Conservation (phyloP, 257 asterid species). For the Nicotiana sylvestris region DNA sequence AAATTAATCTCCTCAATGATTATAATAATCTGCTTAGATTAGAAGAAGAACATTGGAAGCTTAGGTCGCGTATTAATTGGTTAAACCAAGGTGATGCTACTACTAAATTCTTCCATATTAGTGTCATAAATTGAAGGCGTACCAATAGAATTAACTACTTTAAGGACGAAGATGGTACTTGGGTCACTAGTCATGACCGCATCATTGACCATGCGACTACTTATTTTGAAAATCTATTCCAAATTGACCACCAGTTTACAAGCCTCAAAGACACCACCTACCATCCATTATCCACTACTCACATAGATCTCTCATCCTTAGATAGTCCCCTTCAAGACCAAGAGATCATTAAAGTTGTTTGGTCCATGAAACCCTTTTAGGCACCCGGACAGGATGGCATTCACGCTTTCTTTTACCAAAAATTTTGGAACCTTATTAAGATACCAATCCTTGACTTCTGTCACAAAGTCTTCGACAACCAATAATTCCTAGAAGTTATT, state of each 20-base stretch:
- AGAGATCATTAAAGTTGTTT: fast-evolving
- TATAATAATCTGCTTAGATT: too few species aligned
- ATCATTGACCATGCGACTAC: fast-evolving
- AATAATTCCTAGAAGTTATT: too few species aligned
- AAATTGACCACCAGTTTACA: fast-evolving
- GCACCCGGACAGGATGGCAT: neutral
- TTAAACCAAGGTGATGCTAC: neutral
- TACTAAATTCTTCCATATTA: neutral
- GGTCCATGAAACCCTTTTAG: neutral
- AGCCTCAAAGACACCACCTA: too few species aligned
- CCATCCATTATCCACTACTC: neutral
- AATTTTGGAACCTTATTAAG: too few species aligned
- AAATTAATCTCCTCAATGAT: too few species aligned
- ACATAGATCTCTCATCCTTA: neutral
- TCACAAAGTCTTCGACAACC: neutral
- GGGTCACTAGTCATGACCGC: neutral
- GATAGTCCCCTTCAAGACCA: neutral
- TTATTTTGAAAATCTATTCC: neutral
- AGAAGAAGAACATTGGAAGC: neutral
- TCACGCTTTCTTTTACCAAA: neutral
- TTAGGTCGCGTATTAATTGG: neutral
- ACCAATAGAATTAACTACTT: neutral
- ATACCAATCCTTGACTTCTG: neutral
- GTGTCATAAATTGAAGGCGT: fast-evolving
- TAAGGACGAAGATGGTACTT: neutral